Percentiles rank a stretch among this genome's conserved stretches.
Evolutionary conservation across 805 yeast genomes (phyloP).

Genomic region (Yamadazyma scolyti): DNA sequence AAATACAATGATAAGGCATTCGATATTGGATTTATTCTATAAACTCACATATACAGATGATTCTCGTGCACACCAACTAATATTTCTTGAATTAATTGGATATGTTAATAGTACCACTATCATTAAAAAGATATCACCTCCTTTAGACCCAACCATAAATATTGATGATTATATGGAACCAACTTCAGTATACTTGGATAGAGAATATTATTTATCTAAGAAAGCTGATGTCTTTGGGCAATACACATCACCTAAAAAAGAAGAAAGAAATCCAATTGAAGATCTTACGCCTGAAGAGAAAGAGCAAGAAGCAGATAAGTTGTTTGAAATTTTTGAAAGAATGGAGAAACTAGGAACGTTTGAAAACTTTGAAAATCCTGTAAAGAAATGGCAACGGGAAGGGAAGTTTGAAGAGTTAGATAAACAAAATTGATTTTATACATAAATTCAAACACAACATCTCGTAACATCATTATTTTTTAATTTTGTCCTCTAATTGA

Average conservation of each 20-base stretch:
- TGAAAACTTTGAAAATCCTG: slow-evolving; percentile 35
- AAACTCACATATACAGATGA: slow-evolving; percentile 13
- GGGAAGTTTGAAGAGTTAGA: slow-evolving; percentile 23
- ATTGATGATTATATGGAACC: slow-evolving; percentile 12
- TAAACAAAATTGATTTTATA: background rate
- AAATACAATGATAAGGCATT: slow-evolving; percentile 9
- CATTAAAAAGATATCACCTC: slow-evolving; percentile 11
- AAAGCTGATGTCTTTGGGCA: slow-evolving; percentile 3
- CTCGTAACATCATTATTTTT: too few species aligned
- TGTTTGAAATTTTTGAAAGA: slow-evolving; percentile 38
- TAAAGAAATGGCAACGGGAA: slow-evolving; percentile 32
- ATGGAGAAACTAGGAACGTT: slow-evolving; percentile 34
- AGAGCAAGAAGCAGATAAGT: slow-evolving; percentile 41
- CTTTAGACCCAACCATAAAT: slow-evolving; percentile 14
- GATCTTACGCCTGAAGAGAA: slow-evolving; percentile 40
- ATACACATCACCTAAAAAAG: slow-evolving; percentile 1
- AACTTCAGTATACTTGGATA: slow-evolving; percentile 13
- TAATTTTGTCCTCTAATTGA: slow-evolving; percentile 27
- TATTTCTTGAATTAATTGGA: slow-evolving; percentile 21
- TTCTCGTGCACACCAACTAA: slow-evolving; percentile 6
- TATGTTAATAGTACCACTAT: slow-evolving; percentile 13
- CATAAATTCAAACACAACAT: too few species aligned
- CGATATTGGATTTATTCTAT: slow-evolving; percentile 14
- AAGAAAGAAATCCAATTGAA: background rate
- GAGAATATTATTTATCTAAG: background rate